A percentile compares a stretch with the other conserved stretches of the same genome.
Conservation (phyloP, 306 rosid genomes). For the Corylus avellana region DNA sequence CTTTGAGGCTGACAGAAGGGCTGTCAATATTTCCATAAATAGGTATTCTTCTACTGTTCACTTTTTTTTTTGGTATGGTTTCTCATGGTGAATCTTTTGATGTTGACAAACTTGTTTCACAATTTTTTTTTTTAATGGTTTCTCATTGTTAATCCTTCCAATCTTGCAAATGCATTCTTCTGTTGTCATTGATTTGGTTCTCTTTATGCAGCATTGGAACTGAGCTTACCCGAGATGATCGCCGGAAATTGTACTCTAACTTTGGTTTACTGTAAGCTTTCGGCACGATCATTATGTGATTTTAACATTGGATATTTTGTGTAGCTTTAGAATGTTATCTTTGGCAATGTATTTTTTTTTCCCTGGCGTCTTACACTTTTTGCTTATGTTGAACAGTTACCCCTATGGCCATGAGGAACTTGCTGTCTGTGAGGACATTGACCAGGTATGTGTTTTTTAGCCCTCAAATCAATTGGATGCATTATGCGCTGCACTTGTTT, state of each 20-base stretch:
- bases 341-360: conserved; percentile 3
- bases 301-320: conserved; percentile 5
- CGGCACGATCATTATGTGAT: conserved; percentile 4
- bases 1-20: conserved; percentile 98
- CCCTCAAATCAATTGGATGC: not conserved
- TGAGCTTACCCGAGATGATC: conserved; percentile 97
- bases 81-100: too few relatives aligned
- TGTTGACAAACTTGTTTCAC: too few relatives aligned
- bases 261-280: conserved; percentile 93
- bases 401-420: conserved; percentile 99
- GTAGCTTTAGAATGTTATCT: conserved; percentile 21
- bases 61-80: too few relatives aligned
- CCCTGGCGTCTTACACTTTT: not conserved
- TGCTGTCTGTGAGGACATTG: conserved; percentile 90
- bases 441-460: conserved; percentile 64
- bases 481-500: conserved; percentile 7
- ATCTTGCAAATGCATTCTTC: conserved; percentile 2
- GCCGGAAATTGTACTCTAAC: conserved; percentile 83
- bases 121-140: too few relatives aligned
- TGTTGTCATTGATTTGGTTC: conserved; percentile 22
- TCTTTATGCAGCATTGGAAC: conserved; percentile 79
- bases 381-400: conserved; percentile 51
- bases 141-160: too few relatives aligned
- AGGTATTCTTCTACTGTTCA: not conserved
- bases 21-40: conserved; percentile 68